Percentiles rank a stretch among this genome's conserved stretches.
phyloP scores from a whole-genome alignment of 768 basidiomycete species.

The Cyclocybe aegerita region DNA sequence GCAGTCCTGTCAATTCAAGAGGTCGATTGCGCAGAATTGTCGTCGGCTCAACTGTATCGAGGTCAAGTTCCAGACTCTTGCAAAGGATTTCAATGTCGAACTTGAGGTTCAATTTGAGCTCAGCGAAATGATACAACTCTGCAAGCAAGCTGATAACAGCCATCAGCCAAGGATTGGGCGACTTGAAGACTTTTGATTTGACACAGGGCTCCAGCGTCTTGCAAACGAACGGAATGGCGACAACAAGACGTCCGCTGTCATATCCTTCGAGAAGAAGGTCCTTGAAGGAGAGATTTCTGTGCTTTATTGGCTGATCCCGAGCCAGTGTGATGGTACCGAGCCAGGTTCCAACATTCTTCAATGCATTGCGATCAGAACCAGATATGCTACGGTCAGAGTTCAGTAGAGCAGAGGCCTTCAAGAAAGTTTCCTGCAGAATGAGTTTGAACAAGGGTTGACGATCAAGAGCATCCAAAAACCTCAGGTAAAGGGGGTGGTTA shows the following conservation, averaged over 20 bases:
- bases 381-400: conserved; percentile 91
- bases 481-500: conserved; percentile 93
- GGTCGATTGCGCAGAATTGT: conserved; percentile 80
- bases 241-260: conserved; percentile 85
- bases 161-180: conserved; percentile 99
- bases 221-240: conserved; percentile 98
- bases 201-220: conserved; percentile 91
- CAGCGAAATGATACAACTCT: conserved; percentile 96
- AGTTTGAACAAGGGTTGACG: conserved; percentile 65
- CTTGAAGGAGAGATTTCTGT: conserved; percentile 94
- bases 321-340: conserved; percentile 92
- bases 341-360: conserved; percentile 97
- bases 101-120: conserved; percentile 94
- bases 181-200: conserved; percentile 89
- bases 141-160: conserved; percentile 88
- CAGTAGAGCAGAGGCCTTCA: conserved; percentile 81
- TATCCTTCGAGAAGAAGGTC: conserved; percentile 96
- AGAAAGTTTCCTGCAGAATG: conserved; percentile 91
- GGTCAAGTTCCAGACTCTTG: conserved; percentile 85
- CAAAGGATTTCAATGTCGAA: conserved; percentile 99
- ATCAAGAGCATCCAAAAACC: conserved; percentile 85
- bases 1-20: conserved; percentile 58
- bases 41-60: conserved; percentile 82
- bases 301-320: conserved; percentile 87
- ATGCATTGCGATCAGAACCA: conserved; percentile 76